Conservation (phyloP, 495 filamentous ascomycete genomes). For the Hyphodiscus hymeniophilus region DNA sequence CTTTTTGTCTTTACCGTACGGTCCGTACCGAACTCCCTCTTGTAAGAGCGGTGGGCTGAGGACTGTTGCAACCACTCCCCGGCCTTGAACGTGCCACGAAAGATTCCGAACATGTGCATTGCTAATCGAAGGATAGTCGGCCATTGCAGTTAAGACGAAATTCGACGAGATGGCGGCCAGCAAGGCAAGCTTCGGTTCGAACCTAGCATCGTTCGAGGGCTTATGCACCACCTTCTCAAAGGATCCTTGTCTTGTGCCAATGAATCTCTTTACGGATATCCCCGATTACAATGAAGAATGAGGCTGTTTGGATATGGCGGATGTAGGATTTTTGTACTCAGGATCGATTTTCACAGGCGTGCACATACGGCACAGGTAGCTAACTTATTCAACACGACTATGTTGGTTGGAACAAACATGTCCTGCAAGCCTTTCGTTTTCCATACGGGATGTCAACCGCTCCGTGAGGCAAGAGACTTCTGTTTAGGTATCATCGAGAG, state of each 20-base stretch:
- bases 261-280: not conserved
- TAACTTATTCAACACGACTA: not conserved
- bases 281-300: not conserved
- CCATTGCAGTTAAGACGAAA: slow-evolving; percentile 15
- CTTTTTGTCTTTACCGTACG: too few relatives aligned
- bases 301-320: not conserved
- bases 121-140: too few relatives aligned
- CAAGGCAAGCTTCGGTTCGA: not conserved
- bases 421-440: not conserved
- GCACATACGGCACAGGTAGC: too few relatives aligned
- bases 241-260: slow-evolving; percentile 10
- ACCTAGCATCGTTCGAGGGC: slow-evolving; percentile 2
- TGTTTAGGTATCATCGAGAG: not conserved
- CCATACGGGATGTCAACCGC: not conserved
- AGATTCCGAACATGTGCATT: too few relatives aligned
- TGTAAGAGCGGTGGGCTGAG: too few relatives aligned
- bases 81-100: too few relatives aligned
- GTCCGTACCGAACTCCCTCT: too few relatives aligned
- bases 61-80: too few relatives aligned
- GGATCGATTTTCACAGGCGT: not conserved
- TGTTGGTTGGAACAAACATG: not conserved
- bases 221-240: slow-evolving; percentile 18
- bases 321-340: not conserved
- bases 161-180: slow-evolving; percentile 7
- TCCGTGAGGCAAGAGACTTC: not conserved